A percentile compares a stretch with the other conserved stretches of the same genome.
Conservation (phyloP, 2,329 filamentous ascomycete genomes). For the Ophiostoma sp. region DNA sequence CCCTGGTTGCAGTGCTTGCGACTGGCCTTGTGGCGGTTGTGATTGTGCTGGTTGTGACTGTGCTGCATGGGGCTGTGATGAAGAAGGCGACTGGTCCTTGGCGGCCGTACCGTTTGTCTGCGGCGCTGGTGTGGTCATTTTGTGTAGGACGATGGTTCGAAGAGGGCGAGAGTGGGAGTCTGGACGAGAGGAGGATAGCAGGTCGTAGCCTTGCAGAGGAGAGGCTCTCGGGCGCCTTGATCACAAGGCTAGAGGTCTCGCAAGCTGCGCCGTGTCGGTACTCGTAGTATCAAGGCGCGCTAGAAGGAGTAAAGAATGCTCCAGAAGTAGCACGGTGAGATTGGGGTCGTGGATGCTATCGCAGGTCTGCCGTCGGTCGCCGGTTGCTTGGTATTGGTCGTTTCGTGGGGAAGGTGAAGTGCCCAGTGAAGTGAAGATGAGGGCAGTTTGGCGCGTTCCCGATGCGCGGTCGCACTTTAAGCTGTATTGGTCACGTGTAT, state of each 20-base stretch:
- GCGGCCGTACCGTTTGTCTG: constrained; percentile 5
- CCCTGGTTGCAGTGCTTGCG: constrained; percentile 17
- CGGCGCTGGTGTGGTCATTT: constrained; percentile 5
- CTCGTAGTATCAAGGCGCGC: not conserved
- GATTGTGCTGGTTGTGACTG: constrained; percentile 5
- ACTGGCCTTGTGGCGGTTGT: constrained; percentile 3
- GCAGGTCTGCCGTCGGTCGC: not conserved
- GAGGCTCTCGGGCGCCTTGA: not conserved
- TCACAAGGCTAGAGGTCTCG: not conserved
- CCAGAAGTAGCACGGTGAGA: not conserved
- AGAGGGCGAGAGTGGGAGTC: not conserved
- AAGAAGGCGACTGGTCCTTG: constrained; percentile 6
- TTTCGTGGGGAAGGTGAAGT: not conserved
- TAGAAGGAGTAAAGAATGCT: not conserved
- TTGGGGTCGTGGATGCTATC: not conserved
- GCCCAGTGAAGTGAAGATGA: not conserved
- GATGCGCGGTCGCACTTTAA: constrained; percentile 8
- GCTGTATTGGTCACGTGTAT: constrained; percentile 3
- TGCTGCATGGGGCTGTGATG: constrained; percentile 15
- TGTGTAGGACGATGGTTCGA: not conserved
- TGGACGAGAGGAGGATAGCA: not conserved
- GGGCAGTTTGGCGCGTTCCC: constrained; percentile 8
- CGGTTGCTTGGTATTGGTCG: not conserved
- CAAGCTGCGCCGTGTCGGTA: not conserved
- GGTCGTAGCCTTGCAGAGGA: constrained; percentile 1